Evolutionary conservation across 306 rosid genomes (phyloP).

Genomic region (Lupinus albus): DNA sequence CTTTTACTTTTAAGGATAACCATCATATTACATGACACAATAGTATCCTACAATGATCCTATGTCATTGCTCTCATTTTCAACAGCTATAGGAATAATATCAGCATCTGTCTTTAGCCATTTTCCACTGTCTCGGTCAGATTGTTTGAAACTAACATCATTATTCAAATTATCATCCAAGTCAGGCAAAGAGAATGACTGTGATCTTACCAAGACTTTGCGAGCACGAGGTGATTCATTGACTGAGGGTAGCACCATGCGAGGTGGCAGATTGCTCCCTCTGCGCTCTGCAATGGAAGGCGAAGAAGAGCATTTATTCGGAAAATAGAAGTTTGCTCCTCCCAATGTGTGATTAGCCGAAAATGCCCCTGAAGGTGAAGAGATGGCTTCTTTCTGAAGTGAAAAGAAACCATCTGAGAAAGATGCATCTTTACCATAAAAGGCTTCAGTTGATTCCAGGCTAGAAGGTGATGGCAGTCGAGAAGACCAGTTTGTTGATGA

Average conservation of each 20-base stretch:
- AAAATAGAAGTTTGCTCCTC: constrained; percentile 38
- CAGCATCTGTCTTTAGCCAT: constrained; percentile 46
- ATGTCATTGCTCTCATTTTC: constrained; percentile 44
- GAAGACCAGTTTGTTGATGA: constrained; percentile 89
- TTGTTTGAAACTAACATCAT: constrained; percentile 51
- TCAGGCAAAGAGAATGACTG: constrained; percentile 62
- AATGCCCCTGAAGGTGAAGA: constrained; percentile 50
- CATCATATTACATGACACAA: constrained; percentile 39
- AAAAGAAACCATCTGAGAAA: constrained; percentile 47
- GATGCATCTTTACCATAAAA: constrained; percentile 48
- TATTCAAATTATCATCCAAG: constrained; percentile 53
- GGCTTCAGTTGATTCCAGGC: constrained; percentile 62
- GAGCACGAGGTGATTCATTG: constrained; percentile 54
- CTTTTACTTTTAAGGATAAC: constrained; percentile 28
- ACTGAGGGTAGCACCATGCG: constrained; percentile 66
- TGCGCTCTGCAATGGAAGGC: constrained; percentile 86
- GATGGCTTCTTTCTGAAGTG: constrained; percentile 46
- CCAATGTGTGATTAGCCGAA: constrained; percentile 42
- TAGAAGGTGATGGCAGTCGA: constrained; percentile 78
- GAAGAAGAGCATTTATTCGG: constrained; percentile 46
- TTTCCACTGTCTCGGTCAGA: constrained; percentile 45
- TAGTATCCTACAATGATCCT: constrained; percentile 18
- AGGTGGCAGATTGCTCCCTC: constrained; percentile 88
- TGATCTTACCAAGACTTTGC: constrained; percentile 59
- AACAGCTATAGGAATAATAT: constrained; percentile 29